Evolutionary conservation across 2,329 filamentous ascomycete genomes (phyloP).

Genomic region (Myotisia sp.): DNA sequence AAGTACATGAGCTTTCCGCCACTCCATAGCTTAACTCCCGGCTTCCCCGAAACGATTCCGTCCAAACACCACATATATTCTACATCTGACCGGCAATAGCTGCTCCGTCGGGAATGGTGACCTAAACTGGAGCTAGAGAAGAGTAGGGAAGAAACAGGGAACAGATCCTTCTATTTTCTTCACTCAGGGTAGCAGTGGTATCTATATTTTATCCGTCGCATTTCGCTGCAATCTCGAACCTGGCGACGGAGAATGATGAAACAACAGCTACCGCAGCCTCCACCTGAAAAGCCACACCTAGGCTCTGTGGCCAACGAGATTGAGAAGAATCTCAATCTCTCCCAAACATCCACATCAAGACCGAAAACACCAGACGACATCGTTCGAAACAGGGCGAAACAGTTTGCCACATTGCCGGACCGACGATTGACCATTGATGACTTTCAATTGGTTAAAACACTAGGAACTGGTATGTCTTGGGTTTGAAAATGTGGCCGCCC

Average conservation of each 20-base stretch:
- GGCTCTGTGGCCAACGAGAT: constrained; percentile 16
- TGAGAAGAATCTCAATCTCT: constrained; percentile 20
- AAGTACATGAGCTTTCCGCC: too few relatives aligned
- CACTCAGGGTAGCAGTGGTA: too few relatives aligned
- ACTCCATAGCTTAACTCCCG: too few relatives aligned
- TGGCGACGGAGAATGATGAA: constrained; percentile 26
- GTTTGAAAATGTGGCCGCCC: neutral
- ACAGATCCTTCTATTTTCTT: too few relatives aligned
- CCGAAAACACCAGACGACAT: constrained; percentile 25
- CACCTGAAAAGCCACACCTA: constrained; percentile 10
- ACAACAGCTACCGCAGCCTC: constrained; percentile 10
- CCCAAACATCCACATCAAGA: constrained; percentile 19
- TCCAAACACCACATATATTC: too few relatives aligned
- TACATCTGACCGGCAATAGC: too few relatives aligned
- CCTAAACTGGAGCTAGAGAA: constrained; percentile 1
- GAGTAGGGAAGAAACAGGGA: constrained; percentile 3
- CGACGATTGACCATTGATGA: constrained; percentile 28
- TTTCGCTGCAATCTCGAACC: too few relatives aligned
- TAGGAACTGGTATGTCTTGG: constrained; percentile 31
- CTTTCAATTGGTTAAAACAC: constrained; percentile 35
- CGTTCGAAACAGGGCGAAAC: constrained; percentile 25
- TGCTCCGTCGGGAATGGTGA: constrained; percentile 5
- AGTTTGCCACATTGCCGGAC: constrained; percentile 26
- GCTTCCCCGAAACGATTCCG: too few relatives aligned
- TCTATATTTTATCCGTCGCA: too few relatives aligned